Conservation (phyloP, 2,329 filamentous ascomycete genomes). For the Ilyonectria sp. region DNA sequence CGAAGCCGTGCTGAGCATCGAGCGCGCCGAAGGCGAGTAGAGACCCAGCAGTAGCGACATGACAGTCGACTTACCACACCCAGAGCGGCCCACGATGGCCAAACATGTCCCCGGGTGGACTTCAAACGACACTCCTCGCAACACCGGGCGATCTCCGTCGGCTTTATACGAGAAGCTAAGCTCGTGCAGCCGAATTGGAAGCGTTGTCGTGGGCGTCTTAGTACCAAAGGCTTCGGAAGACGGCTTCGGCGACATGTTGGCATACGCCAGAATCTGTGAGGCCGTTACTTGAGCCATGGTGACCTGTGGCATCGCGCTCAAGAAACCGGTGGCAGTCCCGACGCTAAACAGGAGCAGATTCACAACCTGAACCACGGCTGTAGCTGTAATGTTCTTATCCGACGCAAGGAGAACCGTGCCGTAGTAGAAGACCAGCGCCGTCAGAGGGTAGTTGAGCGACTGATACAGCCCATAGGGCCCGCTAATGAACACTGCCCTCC, state of each 20-base stretch:
- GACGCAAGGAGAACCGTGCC: constrained; percentile 75
- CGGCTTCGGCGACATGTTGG: constrained; percentile 67
- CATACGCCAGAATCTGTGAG: constrained; percentile 79
- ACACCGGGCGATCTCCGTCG: constrained; percentile 65
- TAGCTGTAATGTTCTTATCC: constrained; percentile 63
- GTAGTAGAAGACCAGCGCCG: constrained; percentile 88
- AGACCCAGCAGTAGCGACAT: constrained; percentile 81
- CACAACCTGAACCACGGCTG: constrained; percentile 80
- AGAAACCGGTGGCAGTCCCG: constrained; percentile 77
- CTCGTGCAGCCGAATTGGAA: constrained; percentile 65
- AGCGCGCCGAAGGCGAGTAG: constrained; percentile 63
- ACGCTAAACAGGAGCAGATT: constrained; percentile 89
- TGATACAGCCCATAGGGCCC: constrained; percentile 85
- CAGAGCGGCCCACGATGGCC: constrained; percentile 87
- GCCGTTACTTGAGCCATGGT: constrained; percentile 81
- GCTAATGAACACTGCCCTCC: constrained; percentile 77
- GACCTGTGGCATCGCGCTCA: constrained; percentile 86
- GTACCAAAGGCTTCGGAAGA: constrained; percentile 72
- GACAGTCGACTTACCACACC: constrained; percentile 93
- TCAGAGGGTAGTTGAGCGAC: constrained; percentile 78
- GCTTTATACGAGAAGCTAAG: constrained; percentile 82
- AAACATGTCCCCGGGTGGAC: constrained; percentile 76
- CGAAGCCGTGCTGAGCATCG: constrained; percentile 19
- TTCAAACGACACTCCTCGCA: constrained; percentile 76
- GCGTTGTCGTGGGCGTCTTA: constrained; percentile 43